phyloP scores from a whole-genome alignment of 2,329 filamentous ascomycete genomes.

The Phyllachora maydis region DNA sequence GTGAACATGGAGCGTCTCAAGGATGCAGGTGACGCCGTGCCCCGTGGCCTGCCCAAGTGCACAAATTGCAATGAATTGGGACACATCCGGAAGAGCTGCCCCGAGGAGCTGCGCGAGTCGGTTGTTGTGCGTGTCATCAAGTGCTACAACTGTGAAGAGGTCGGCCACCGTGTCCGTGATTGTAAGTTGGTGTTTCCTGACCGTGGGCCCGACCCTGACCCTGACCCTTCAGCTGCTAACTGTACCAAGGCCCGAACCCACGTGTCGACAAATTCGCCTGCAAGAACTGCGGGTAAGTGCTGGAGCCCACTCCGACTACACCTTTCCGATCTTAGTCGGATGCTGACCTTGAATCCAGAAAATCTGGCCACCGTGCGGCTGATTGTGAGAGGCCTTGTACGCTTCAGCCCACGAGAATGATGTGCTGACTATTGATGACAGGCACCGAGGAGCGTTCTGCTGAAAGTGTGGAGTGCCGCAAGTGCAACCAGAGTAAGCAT shows the following conservation, averaged over 20 bases:
- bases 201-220: constrained; percentile 1
- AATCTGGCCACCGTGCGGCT: constrained; percentile 25
- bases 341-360: too few species aligned
- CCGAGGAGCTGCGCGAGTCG: constrained; percentile 30
- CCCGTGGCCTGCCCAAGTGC: constrained; percentile 38
- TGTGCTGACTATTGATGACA: constrained; percentile 8
- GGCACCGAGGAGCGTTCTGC: constrained; percentile 37
- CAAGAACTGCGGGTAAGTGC: constrained; percentile 41
- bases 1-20: constrained; percentile 44
- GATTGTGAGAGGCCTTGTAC: constrained; percentile 25
- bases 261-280: constrained; percentile 45
- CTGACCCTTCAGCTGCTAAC: too few species aligned
- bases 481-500: constrained; percentile 36
- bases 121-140: constrained; percentile 23
- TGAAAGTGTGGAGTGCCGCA: constrained; percentile 42
- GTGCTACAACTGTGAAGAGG: constrained; percentile 43
- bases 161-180: constrained; percentile 48
- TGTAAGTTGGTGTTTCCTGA: constrained; percentile 31
- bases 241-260: constrained; percentile 33
- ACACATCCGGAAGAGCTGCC: constrained; percentile 38
- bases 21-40: constrained; percentile 43
- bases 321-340: too few species aligned
- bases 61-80: constrained; percentile 43
- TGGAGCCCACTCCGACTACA: too few species aligned
- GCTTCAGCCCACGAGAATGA: constrained; percentile 1